A percentile compares a stretch with the other conserved stretches of the same genome.
phyloP scores from a whole-genome alignment of 2,329 filamentous ascomycete genomes.

The Neofusicoccum ribis region DNA sequence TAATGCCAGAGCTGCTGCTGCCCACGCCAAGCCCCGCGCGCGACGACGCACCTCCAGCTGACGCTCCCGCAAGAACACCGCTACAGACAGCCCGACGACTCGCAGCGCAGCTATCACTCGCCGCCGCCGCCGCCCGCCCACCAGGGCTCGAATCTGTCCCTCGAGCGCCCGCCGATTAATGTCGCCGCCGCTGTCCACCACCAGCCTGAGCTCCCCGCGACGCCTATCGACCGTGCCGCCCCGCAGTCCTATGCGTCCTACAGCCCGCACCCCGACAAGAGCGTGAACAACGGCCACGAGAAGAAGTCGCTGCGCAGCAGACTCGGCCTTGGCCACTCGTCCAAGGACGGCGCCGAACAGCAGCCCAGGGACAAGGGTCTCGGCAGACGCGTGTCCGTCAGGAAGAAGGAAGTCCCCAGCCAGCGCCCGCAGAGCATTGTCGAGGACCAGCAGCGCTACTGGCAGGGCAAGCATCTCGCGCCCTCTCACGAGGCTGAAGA shows the following conservation, averaged over 20 bases:
- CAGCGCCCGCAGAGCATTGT: conserved; percentile 31
- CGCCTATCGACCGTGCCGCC: conserved; percentile 26
- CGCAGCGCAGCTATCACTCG: conserved; percentile 5
- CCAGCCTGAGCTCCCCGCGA: conserved; percentile 24
- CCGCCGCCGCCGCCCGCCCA: not conserved
- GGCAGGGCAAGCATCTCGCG: conserved; percentile 31
- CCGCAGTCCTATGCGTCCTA: conserved; percentile 21
- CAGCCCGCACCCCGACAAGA: conserved; percentile 6
- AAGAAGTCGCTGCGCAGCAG: conserved; percentile 21
- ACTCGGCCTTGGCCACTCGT: conserved; percentile 18
- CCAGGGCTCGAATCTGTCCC: conserved; percentile 27
- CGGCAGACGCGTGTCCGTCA: conserved; percentile 36
- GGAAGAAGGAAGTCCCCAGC: conserved; percentile 32
- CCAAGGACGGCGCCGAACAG: conserved; percentile 27
- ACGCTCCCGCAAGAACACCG: conserved; percentile 12
- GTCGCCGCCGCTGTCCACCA: conserved; percentile 17
- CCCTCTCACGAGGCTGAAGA: conserved; percentile 38
- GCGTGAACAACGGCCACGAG: conserved; percentile 16
- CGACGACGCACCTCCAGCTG: conserved; percentile 22
- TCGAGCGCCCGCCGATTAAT: conserved; percentile 30
- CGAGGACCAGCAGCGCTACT: conserved; percentile 30
- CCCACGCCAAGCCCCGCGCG: conserved; percentile 24
- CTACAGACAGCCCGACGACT: conserved; percentile 17
- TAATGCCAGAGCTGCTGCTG: conserved; percentile 26
- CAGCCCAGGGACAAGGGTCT: conserved; percentile 28